phyloP scores from a whole-genome alignment of 2,329 filamentous ascomycete genomes.

The Fusarium avenaceum region DNA sequence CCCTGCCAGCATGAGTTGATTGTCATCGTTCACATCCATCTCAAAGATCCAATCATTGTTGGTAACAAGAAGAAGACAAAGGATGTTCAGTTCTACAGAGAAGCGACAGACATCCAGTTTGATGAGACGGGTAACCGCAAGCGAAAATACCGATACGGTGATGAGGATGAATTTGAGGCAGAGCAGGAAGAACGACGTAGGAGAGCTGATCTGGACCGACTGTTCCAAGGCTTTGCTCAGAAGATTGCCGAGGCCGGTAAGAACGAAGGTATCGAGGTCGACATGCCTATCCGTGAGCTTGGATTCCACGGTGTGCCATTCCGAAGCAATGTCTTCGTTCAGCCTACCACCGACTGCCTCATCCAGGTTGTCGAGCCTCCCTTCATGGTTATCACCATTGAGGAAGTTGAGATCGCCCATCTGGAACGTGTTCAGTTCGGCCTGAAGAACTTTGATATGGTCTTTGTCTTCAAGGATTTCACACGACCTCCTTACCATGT shows the following conservation, averaged over 20 bases:
- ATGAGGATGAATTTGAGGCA: constrained; percentile 98
- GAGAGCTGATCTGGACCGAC: constrained; percentile 90
- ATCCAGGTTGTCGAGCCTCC: constrained; percentile 97
- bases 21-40: constrained; percentile 96
- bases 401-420: constrained; percentile 96
- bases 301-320: constrained; percentile 97
- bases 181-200: constrained; percentile 96
- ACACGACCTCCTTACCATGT: constrained; percentile 90
- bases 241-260: constrained; percentile 97
- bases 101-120: constrained; percentile 98
- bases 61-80: constrained; percentile 98
- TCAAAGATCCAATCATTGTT: constrained; percentile 98
- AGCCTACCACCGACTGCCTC: constrained; percentile 95
- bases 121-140: constrained; percentile 99
- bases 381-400: constrained; percentile 94
- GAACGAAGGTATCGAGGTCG: constrained; percentile 90
- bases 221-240: constrained; percentile 96
- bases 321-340: constrained; percentile 93
- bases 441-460: constrained; percentile 98
- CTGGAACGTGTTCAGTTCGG: constrained; percentile 96
- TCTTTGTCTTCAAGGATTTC: constrained; percentile 99
- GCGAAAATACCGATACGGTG: constrained; percentile 96
- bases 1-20: constrained; percentile 96
- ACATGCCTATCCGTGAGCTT: constrained; percentile 96
- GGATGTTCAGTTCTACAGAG: constrained; percentile 97